Evolutionary conservation across 176 grass and related monocot genomes (phyloP).

Genomic region (Thalia dealbata): DNA sequence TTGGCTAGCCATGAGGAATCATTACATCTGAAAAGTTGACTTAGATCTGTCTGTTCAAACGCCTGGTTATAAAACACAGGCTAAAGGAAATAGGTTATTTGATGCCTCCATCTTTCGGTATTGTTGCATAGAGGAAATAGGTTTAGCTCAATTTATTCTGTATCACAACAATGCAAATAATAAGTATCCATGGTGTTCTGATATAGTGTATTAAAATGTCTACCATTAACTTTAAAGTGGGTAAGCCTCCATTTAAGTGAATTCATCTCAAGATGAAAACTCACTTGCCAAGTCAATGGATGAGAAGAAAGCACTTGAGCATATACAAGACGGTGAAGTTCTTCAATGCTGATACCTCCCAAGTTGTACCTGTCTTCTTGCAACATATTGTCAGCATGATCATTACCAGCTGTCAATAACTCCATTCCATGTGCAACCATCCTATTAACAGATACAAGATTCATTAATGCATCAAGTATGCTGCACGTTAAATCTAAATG

Average conservation of each 20-base stretch:
- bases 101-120: no score
- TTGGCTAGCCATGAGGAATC: no score
- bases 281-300: conserved; percentile 93
- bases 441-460: conserved; percentile 38
- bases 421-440: conserved; percentile 87
- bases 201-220: background rate
- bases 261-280: conserved; percentile 15
- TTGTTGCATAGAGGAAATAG: background rate
- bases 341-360: conserved; percentile 74
- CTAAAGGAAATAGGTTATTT: no score
- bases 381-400: conserved; percentile 65
- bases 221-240: background rate
- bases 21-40: no score
- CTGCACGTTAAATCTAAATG: background rate
- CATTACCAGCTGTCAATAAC: conserved; percentile 71
- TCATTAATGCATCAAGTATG: background rate
- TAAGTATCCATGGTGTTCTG: background rate
- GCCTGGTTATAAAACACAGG: no score
- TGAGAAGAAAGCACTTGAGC: conserved; percentile 90
- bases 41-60: no score
- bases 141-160: background rate
- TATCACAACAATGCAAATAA: background rate
- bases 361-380: conserved; percentile 73
- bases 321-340: conserved; percentile 82
- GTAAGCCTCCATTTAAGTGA: background rate